Conservation (phyloP, 495 filamentous ascomycete genomes). For the Immersiella caudata region DNA sequence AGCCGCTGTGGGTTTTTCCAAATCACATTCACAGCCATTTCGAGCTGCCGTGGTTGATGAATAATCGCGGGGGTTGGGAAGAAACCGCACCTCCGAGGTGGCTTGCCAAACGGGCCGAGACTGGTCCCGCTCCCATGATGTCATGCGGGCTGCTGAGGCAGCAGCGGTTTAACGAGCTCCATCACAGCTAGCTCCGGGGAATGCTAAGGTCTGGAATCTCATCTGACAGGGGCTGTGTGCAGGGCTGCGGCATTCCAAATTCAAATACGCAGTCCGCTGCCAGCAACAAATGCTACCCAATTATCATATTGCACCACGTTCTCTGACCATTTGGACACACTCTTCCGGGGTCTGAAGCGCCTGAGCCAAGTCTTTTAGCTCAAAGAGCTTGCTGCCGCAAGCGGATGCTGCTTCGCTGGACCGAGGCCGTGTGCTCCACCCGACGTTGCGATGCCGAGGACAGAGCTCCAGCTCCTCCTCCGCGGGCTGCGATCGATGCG, state of each 20-base stretch:
- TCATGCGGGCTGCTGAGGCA: constrained; percentile 7
- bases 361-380: background rate
- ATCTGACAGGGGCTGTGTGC: background rate
- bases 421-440: background rate
- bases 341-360: background rate
- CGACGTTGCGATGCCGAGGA: constrained; percentile 5
- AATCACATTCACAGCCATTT: background rate
- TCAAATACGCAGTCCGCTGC: background rate
- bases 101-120: background rate
- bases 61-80: background rate
- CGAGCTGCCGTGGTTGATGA: background rate
- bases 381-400: background rate
- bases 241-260: constrained; percentile 3
- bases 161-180: background rate
- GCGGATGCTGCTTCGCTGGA: background rate
- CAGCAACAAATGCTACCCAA: background rate
- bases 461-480: constrained; percentile 9
- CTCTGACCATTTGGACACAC: background rate
- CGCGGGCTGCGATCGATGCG: constrained; percentile 1
- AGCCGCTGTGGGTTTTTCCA: background rate
- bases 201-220: background rate
- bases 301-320: background rate
- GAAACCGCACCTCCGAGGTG: constrained; percentile 8
- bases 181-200: background rate
- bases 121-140: constrained; percentile 12